Base-by-base conservation (phyloP, 2,329 filamentous ascomycete species). In the Penicillium concentricum region DNA sequence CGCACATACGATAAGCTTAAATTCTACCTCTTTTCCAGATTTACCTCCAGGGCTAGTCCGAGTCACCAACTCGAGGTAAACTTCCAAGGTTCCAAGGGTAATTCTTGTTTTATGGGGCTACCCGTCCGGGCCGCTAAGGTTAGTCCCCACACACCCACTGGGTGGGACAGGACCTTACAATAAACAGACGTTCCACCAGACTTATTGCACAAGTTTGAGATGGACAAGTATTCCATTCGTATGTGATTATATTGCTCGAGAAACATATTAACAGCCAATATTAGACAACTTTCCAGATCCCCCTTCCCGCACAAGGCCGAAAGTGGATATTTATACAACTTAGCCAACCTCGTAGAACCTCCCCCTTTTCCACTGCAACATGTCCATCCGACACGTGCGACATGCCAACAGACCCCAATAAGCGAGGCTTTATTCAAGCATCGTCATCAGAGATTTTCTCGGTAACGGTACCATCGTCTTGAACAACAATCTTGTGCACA, bases 401-500 rank as follows among this genome's bases (percentile, higher is more conserved):
- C 20, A 43, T 26, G 16, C 48, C 15, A 18, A 41, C 7, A 13
- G 26, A 50, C 37, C 16, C 10, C 38, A 22, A 13, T 5, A 4
- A 43, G 15, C 10, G 4, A 43, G 43, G 28, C 18, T 18, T 34
- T 5, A 12, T 20, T 47, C 45, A 65, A 48, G 57, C 59, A 43
- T 60, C 60, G 13, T 60, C 66, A 1, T 72, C 69, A 6, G 32
- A 7, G n/a, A 81, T 69, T 63, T 81, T 80, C 68, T 80, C 78
- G 9, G 74, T 73, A 12, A 81, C 78, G 18, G 70, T 74, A 34
- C 79, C 79, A 50, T 81, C 78, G 15, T 71, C 67, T 60, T 76
- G 74, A 16, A 82, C 64, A 42, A 81, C 71, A 51, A 82, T 72
- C 71, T 79, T 79, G 63, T 81, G 76, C 60, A 81, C 72, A 49